These are phyloP conservation scores for Acorus calamus DNA, from an alignment of 106 monocot species.

Conservation along the genomic window DNA sequence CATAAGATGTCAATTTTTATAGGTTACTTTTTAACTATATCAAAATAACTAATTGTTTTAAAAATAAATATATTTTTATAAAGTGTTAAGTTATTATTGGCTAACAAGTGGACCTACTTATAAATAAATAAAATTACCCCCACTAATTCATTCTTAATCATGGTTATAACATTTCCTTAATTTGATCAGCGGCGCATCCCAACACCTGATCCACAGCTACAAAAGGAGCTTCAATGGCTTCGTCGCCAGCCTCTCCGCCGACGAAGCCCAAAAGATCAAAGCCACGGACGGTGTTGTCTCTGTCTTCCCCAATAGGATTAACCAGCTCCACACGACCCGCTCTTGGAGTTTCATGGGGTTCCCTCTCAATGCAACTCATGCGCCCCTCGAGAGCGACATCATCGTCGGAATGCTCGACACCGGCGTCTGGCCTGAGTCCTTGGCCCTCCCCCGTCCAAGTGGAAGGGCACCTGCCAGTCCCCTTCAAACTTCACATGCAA, in stretches of 20 bases:
- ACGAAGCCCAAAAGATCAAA: slow-evolving; percentile 13
- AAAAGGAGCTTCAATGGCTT: slow-evolving; percentile 29
- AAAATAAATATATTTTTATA: no score
- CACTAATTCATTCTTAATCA: neutral
- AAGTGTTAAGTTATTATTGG: no score
- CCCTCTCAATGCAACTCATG: neutral
- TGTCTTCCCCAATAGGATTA: slow-evolving; percentile 13
- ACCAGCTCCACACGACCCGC: slow-evolving; percentile 21
- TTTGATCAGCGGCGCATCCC: neutral
- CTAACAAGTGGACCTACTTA: no score
- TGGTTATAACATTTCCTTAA: neutral
- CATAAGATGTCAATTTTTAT: no score
- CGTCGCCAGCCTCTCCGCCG: slow-evolving; percentile 11
- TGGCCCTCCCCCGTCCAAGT: neutral
- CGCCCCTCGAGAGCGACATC: neutral
- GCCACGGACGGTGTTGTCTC: slow-evolving; percentile 20
- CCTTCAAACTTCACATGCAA: neutral
- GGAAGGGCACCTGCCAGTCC: slow-evolving; percentile 4
- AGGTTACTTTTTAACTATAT: no score
- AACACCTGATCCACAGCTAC: slow-evolving; percentile 12
- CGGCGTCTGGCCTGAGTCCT: slow-evolving; percentile 2
- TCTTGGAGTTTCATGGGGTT: slow-evolving; percentile 32
- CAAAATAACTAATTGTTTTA: no score
- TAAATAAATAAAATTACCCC: no score
- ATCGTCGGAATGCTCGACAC: slow-evolving; percentile 5